These are phyloP conservation scores for Hericium erinaceus DNA, from an alignment of 768 basidiomycete genomes.

Conservation along the genomic window DNA sequence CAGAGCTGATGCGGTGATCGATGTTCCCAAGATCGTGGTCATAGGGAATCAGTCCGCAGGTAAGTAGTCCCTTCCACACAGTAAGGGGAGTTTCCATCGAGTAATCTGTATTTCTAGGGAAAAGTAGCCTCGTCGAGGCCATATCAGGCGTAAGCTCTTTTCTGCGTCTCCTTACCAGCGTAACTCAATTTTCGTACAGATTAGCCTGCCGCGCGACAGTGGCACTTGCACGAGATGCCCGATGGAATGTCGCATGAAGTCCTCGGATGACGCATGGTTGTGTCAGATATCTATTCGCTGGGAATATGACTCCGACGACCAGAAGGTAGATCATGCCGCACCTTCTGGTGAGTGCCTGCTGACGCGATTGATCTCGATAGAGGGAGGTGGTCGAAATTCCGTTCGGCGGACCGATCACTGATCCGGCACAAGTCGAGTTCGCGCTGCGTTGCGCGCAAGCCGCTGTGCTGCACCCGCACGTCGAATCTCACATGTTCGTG, in stretches of 20 bases:
- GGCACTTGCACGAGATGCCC: slow-evolving; percentile 28
- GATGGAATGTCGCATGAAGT: slow-evolving; percentile 3
- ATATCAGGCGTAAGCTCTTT: neutral
- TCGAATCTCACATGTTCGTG: slow-evolving; percentile 19
- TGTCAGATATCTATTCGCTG: slow-evolving; percentile 35
- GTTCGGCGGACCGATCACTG: slow-evolving; percentile 35
- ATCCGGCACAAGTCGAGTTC: slow-evolving; percentile 39
- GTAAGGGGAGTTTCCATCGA: neutral
- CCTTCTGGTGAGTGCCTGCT: neutral
- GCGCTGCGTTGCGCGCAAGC: slow-evolving; percentile 53
- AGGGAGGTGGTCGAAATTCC: slow-evolving; percentile 18
- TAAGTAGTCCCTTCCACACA: neutral
- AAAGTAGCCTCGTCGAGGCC: slow-evolving; percentile 1
- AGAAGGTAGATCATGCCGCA: slow-evolving; percentile 1
- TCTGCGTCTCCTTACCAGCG: neutral
- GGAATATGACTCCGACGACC: slow-evolving; percentile 28
- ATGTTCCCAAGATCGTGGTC: slow-evolving; percentile 38
- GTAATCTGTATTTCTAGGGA: neutral
- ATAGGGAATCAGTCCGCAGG: slow-evolving; percentile 28
- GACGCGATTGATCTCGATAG: neutral
- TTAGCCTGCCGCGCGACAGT: slow-evolving; percentile 33
- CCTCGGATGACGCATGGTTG: slow-evolving; percentile 11
- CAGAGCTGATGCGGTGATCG: slow-evolving; percentile 35
- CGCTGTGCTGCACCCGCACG: slow-evolving; percentile 42
- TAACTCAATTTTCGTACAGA: slow-evolving; percentile 16